Base-by-base conservation (phyloP, 202 grass and related monocot species). In the Miscanthus sacchariflorus region DNA sequence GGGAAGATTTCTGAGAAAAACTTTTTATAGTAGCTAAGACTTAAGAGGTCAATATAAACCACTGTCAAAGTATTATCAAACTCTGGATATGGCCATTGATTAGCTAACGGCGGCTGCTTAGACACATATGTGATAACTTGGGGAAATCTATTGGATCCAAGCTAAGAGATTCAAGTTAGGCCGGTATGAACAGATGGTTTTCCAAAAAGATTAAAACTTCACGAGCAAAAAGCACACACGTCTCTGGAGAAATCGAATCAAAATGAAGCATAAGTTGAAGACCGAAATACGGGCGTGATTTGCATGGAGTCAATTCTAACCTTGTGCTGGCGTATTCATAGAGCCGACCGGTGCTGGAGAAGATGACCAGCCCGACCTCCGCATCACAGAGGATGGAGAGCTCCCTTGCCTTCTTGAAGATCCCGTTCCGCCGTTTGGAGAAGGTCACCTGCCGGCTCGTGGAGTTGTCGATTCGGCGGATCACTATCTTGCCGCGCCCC, bases 351-450 rank as follows among this genome's bases (percentile, higher is more conserved):
- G 95, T 98, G 83, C 93, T 91, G 85, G 95, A 98, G 89, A 98
- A 98, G 83, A 98, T 87, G 80, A 98, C 82, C 61, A 98, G 93
- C 0, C 93, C 95, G 25, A 98, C 93, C 91, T 98, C 95, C 43
- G 93, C 91, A 28, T 97, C 95, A 50, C 95, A 97, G 52, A 97
- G 95, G 79, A 97, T 94, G 21, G 89, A 88, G 23, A 98, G 91
- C 72, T 98, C 95, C 83, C 91, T 91, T 58, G 95, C 95, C 83
- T 98, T 98, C 91, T 98, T 98, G 93, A 95, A 93, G 89, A 98
- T 88, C 87, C 95, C 95, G 61, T 86, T 93, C 66, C 95, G 33
- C 68, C 93, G 83, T 90, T 98, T 98, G 5, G 95, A 98, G 87
- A 98, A 98, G 27, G 93, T 98, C 48, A 98, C 95, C 87, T 98